Base-by-base conservation (phyloP, 2,329 filamentous ascomycete genomes). In the Mollisia scopiformis region DNA sequence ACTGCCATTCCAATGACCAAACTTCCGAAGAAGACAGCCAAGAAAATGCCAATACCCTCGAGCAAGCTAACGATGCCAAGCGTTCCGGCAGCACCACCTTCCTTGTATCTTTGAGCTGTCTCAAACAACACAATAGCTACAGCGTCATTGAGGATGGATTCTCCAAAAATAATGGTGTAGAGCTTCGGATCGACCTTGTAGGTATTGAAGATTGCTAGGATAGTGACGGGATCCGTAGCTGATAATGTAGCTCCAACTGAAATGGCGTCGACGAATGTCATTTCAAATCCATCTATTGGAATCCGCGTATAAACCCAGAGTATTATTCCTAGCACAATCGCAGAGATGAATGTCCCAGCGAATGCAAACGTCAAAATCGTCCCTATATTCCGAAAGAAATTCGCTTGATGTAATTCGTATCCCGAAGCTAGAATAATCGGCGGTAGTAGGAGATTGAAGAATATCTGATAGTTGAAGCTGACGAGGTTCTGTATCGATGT, bases 111-210 rank as follows among this genome's bases (percentile, higher is more conserved):
- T 75, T 97, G 94, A 11, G 95, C 95, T 4, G 95, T 97, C 79
- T 99, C 94, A 77, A 99, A 99, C 68, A 99, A 87, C 72, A 99
- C 95, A 75, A 99, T 99, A 66, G 95, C 95, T 72, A 99, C 94
- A 47, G 95, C 95, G 79, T 99, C 95, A 75, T 99, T 99, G 58
- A 99, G 81, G 62, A 99, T 98, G 7, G 94, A 96, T 78, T 99
- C 95, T 74, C 95, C 95, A 75, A 99, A 99, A 68, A 99, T 99
- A 75, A 99, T 88, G 30, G 95, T 99, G 79, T 99, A 99, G 19
- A 99, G 85, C 78, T 98, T 98, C 2, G 95, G 95, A 72, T 99
- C 95, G 70, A 99, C 95, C 78, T 98, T 98, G 85, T 98, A 99
- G 1, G 95, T 91, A 76, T 97, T 98, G 85, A 99, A 99, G 69